A percentile compares a stretch with the other conserved stretches of the same genome.
These are phyloP conservation scores for Komagataella pseudopastoris DNA, from an alignment of 805 yeast genomes.

Conservation along the genomic window DNA sequence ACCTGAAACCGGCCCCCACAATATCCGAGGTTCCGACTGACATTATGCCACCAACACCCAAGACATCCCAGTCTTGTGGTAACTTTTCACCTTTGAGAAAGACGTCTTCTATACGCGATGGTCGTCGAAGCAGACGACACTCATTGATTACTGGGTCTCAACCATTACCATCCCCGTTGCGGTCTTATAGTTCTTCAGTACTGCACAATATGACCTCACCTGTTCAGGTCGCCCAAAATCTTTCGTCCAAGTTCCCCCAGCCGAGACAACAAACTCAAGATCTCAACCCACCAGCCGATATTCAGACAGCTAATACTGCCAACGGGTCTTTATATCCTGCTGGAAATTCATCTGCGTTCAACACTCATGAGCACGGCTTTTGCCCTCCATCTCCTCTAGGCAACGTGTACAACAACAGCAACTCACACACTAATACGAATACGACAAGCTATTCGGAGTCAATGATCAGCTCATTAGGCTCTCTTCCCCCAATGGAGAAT, in stretches of 20 bases:
- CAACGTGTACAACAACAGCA: slow-evolving; percentile 14
- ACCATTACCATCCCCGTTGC: slow-evolving; percentile 80
- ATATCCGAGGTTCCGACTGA: background rate
- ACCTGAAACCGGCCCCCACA: background rate
- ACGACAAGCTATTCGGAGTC: background rate
- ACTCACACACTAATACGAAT: slow-evolving; percentile 9
- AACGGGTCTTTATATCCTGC: background rate
- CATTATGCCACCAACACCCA: background rate
- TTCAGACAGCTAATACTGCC: background rate
- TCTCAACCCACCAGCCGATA: background rate
- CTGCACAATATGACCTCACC: slow-evolving; percentile 4
- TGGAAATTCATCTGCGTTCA: background rate
- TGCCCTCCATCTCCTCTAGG: background rate
- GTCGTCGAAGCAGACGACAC: slow-evolving; percentile 48
- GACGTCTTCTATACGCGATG: slow-evolving; percentile 7
- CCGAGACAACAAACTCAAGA: background rate
- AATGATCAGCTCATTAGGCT: background rate
- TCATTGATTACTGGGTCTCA: slow-evolving; percentile 83
- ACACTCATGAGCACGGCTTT: background rate
- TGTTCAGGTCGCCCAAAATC: background rate
- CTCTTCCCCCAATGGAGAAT: slow-evolving; percentile 5
- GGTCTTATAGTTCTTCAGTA: slow-evolving; percentile 28
- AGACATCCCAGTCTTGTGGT: background rate
- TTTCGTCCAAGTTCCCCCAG: background rate
- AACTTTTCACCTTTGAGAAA: background rate